Conservation (phyloP, 106 monocot genomes). For the Iris macrosiphon region DNA sequence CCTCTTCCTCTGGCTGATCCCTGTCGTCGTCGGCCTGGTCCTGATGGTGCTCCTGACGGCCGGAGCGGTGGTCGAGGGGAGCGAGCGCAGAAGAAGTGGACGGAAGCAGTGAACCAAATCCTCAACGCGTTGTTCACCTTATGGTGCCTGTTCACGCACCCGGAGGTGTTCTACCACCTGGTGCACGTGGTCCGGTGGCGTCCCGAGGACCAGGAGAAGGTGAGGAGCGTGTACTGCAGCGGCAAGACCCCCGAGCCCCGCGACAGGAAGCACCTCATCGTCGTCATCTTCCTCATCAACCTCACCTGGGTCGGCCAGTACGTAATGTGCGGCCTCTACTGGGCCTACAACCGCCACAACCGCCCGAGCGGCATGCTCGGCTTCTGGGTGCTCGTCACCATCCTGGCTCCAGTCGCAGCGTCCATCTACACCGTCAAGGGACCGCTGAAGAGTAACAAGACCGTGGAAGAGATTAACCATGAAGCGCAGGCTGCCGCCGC, state of each 20-base stretch:
- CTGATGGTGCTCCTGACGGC: too few species aligned
- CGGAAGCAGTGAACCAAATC: slow-evolving; percentile 36
- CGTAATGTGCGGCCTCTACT: slow-evolving; percentile 41
- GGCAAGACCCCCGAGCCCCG: slow-evolving; percentile 14
- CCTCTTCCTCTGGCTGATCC: slow-evolving; percentile 25
- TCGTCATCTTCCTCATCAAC: slow-evolving; percentile 26
- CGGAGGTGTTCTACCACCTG: slow-evolving; percentile 32
- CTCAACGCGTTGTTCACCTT: slow-evolving; percentile 55
- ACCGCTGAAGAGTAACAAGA: slow-evolving; percentile 30
- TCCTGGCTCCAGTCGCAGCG: slow-evolving; percentile 16
- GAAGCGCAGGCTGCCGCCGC: too few species aligned
- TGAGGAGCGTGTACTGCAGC: slow-evolving; percentile 38
- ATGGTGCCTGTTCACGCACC: slow-evolving; percentile 38
- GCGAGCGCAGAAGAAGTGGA: too few species aligned
- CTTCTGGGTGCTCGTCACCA: slow-evolving; percentile 13
- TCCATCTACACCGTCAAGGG: slow-evolving; percentile 24
- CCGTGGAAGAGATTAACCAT: too few species aligned
- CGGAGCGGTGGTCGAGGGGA: too few species aligned
- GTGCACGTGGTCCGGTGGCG: slow-evolving; percentile 33
- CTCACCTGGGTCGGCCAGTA: too few species aligned
- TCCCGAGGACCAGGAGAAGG: slow-evolving; percentile 15
- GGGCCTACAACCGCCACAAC: slow-evolving; percentile 20
- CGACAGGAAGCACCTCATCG: slow-evolving; percentile 28
- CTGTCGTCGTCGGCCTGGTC: slow-evolving; percentile 19
- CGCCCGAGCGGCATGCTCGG: slow-evolving; percentile 13